Base-by-base conservation (phyloP, 441 rosid species). In the Populus tomentosa region DNA sequence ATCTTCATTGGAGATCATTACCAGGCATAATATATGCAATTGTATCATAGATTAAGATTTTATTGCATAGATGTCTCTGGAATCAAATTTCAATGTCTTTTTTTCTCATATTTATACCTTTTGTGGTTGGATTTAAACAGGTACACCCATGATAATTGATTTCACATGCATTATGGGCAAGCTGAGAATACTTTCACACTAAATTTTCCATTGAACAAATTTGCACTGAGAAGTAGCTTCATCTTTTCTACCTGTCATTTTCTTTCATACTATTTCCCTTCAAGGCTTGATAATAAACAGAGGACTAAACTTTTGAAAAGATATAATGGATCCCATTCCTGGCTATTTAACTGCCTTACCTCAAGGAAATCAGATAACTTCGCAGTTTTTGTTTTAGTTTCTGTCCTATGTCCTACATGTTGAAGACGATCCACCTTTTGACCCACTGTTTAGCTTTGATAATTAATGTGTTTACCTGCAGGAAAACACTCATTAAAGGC, bases 401-500 rank as follows among this genome's bases (percentile, higher is more conserved):
- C 71, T 28, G 7, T 9, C 40, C 38, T 23, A 23, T 69, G 46
- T 8, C 46, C 30, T 63, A 42, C 20, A 70, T 24, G 36, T 38
- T 67, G 50, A 11, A 23, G 14, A 35, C 4, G 30, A 50, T 68
- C 18, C 56, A 10, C 30, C 38, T 14, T 35, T 56, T 16, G 32
- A 8, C 18, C 63, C 53, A 20, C 32, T 50, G 71, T 30, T 10
- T 67, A 67, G 28, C 13, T 64, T 63, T 76, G 78, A 72, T 65
- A 59, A 46, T 73, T 77, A 61, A 79, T 72, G n/a, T 73, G 72
- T 80, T 77, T 73, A 35, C 66, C 65, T 69, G 77, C 93, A 94
- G 98, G 86, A 94, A 94, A 87, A 77, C 87, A 64, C 85, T 94
- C 75, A 94, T 94, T 82, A 94, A 94, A 79, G 91, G 97, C 73